Base-by-base conservation (phyloP, 331 rosid species). In the Phaseolus coccineus region DNA sequence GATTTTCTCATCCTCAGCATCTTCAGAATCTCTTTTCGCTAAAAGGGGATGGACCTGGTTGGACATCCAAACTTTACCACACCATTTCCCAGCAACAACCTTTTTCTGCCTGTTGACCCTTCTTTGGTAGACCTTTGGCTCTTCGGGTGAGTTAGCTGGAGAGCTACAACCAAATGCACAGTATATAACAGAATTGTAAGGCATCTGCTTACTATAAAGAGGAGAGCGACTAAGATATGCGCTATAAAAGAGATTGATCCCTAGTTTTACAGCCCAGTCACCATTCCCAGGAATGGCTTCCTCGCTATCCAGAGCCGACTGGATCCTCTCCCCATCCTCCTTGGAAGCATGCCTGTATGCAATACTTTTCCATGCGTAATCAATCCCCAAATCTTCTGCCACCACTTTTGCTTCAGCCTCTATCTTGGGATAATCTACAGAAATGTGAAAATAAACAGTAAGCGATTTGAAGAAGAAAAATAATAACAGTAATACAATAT, bases 11-110 rank as follows among this genome's bases (percentile, higher is more conserved):
- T 77, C 91, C 56, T 87, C 88, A 73, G 79, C 89, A 71, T 88
- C 90, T 25, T 88, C 90, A 64, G 85, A 76, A 51, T 91, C 91
- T 80, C 82, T 80, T 86, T 88, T 91, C 30, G 79, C 85, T 64
- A 94, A 85, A 52, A 90, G 85, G 77, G 97, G 92, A 88, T 94
- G 98, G 71, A 92, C 97, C 84, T 94, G 97, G 82, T 84, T 84
- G 9, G 97, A 92, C 96, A 89, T 94, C 98, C 98, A 94, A 78
- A 94, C 97, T 89, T 88, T 94, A 55, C 98, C 97, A 42, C 98
- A 94, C 98, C 98, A 94, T 89, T 91, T 92, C 40, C 98, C 97
- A 35, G 91, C 97, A 87, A 94, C 96, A 24, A 88, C 73, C 82
- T 90, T 92, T 88, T 84, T 94, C 82, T 83, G 92, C 84, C 71